Base-by-base conservation (phyloP, 192 early-diverging fungal genomes). In the Cladochytrium replicatum region DNA sequence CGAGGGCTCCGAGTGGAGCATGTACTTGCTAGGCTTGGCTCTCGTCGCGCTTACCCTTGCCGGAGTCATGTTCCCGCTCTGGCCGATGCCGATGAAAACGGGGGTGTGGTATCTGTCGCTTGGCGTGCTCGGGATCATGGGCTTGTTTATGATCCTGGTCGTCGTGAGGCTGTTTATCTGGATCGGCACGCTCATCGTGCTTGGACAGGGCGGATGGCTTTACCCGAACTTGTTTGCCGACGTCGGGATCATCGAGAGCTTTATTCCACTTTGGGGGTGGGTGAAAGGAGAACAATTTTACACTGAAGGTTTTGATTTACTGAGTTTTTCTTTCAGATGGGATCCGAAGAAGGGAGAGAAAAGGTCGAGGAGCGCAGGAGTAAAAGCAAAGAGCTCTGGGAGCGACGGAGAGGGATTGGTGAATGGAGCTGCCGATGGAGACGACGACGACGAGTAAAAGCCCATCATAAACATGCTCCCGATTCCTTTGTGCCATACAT, bases 181-280 rank as follows among this genome's bases (percentile, higher is more conserved):
- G 60, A 51, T 92, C 41, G 73, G 84, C 3, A 77, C 88, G 32
- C 70, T 84, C 48, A 60, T 78, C 2, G 64, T 74, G 15, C 70
- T 78, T 15, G 83, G 88, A 32, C 81, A 81, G 47, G 89, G 91
- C 19, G 77, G 94, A 51, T 96, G 92, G 95, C 66, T 98, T 8
- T 98, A 93, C 72, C 95, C 95, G 38, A 93, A 96, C 47, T 63
- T 98, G 55, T 98, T 98, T 75, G 95, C 82, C 29, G 95, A 98
- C 60, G 84, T 87, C 38, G 91, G 91, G 17, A 75, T 96, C 50
- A 68, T 95, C 38, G 95, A 98, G 50, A 86, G 83, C 48, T 98
- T 98, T 55, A 80, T 84, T 48, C 95, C 95, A 13, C 57, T 88
- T 19, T 92, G 88, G 76, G 91, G 72, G 43, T 95, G 58, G 51